phyloP scores from a whole-genome alignment of 2,329 filamentous ascomycete genomes.

The Trichoderma aggressivum region DNA sequence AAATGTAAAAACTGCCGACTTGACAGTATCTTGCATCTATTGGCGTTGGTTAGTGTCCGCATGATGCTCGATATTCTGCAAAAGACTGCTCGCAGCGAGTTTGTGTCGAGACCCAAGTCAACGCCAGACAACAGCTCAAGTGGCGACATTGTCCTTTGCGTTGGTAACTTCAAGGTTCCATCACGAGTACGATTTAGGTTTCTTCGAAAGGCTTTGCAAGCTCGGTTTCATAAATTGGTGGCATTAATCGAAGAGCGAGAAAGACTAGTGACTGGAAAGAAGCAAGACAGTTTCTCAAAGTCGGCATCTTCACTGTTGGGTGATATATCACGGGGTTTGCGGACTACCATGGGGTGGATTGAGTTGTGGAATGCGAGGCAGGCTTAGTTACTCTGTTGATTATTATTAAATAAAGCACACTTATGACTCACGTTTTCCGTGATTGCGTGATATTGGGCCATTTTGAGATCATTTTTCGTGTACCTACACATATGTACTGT shows the following conservation, averaged over 20 bases:
- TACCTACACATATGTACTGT: not conserved
- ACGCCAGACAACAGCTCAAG: not conserved
- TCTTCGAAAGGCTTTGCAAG: constrained; percentile 6
- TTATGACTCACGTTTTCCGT: not conserved
- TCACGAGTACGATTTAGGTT: not conserved
- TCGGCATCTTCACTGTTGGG: not conserved
- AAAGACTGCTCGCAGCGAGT: constrained; percentile 10
- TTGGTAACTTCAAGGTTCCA: not conserved
- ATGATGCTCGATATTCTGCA: constrained; percentile 18
- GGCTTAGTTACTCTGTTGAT: not conserved
- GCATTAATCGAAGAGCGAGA: constrained; percentile 6
- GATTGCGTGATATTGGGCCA: not conserved
- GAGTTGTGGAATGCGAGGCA: constrained; percentile 15
- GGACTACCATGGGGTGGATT: constrained; percentile 14
- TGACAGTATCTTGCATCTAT: not conserved
- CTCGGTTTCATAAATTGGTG: constrained; percentile 3
- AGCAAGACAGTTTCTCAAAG: constrained; percentile 10
- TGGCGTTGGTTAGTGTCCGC: constrained; percentile 2
- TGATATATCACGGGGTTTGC: constrained; percentile 1
- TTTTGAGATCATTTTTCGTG: not conserved
- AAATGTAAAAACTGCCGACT: not conserved
- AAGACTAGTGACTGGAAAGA: not conserved
- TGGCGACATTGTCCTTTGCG: not conserved
- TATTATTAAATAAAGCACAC: not conserved
- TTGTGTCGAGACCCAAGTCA: not conserved